Conservation (phyloP, 2,329 filamentous ascomycete species). For the Hymenoscyphus linearis region DNA sequence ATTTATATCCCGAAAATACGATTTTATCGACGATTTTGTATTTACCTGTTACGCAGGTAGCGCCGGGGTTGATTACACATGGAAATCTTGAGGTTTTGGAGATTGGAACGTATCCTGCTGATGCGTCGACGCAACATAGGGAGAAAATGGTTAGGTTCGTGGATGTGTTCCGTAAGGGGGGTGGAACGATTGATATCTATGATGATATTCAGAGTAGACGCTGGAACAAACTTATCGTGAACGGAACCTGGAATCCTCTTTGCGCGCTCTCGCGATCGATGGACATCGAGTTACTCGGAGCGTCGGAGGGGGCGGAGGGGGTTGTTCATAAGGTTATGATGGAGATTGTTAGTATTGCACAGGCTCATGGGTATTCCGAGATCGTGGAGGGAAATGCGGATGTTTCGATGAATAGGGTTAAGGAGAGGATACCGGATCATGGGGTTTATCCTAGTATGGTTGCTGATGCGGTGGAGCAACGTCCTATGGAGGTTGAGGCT, state of each 20-base stretch:
- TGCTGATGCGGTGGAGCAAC: constrained; percentile 50
- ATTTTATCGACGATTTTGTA: constrained; percentile 50
- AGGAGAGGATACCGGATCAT: constrained; percentile 41
- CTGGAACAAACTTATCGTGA: constrained; percentile 57
- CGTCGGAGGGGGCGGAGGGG: constrained; percentile 41
- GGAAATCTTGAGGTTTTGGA: constrained; percentile 49
- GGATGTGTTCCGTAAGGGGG: constrained; percentile 33
- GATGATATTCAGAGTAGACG: constrained; percentile 51
- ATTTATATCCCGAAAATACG: constrained; percentile 44
- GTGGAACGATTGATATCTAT: constrained; percentile 43
- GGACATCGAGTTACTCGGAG: constrained; percentile 47
- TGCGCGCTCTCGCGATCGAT: constrained; percentile 47
- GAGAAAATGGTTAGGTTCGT: constrained; percentile 10
- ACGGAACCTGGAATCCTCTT: constrained; percentile 56
- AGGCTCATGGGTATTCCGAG: constrained; percentile 44
- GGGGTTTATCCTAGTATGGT: constrained; percentile 49
- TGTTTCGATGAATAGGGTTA: constrained; percentile 49
- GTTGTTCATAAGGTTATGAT: constrained; percentile 45
- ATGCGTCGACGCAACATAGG: constrained; percentile 8
- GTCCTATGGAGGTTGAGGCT: constrained; percentile 57
- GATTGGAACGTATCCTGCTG: constrained; percentile 34
- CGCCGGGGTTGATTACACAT: constrained; percentile 45
- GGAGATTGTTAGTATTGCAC: constrained; percentile 52
- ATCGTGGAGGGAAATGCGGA: constrained; percentile 82
- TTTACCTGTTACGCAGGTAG: constrained; percentile 45